Conservation (phyloP, 805 yeast genomes). For the Brettanomyces naardenensis region DNA sequence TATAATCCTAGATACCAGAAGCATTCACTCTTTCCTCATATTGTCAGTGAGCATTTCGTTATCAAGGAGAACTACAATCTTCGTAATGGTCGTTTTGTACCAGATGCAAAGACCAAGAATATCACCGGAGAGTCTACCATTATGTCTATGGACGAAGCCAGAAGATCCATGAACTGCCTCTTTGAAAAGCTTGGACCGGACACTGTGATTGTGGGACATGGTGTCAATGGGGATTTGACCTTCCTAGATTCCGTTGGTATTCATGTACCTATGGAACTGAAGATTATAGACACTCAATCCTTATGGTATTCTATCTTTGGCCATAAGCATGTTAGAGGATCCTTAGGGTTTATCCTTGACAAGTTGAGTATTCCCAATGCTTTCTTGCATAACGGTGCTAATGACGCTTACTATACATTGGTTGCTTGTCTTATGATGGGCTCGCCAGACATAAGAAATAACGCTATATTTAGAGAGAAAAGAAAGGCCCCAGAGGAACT, state of each 20-base stretch:
- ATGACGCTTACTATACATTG: slow-evolving; percentile 25
- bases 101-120: slow-evolving; percentile 20
- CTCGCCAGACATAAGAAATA: slow-evolving; percentile 20
- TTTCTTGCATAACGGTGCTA: slow-evolving; percentile 25
- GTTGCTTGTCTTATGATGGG: slow-evolving; percentile 20
- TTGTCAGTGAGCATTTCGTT: slow-evolving; percentile 21
- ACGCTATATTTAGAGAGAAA: slow-evolving; percentile 6
- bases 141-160: slow-evolving; percentile 11
- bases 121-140: slow-evolving; percentile 22
- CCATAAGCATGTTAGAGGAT: slow-evolving; percentile 9
- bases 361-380: slow-evolving; percentile 22
- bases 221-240: slow-evolving; percentile 19
- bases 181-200: slow-evolving; percentile 11
- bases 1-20: slow-evolving; percentile 24
- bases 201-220: slow-evolving; percentile 23
- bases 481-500: too few species aligned
- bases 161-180: slow-evolving; percentile 9
- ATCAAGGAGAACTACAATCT: slow-evolving; percentile 14
- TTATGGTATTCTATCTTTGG: slow-evolving; percentile 20
- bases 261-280: slow-evolving; percentile 11
- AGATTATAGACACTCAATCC: slow-evolving; percentile 22
- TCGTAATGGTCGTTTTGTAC: slow-evolving; percentile 20
- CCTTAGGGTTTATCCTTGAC: slow-evolving; percentile 19
- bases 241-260: slow-evolving; percentile 13
- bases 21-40: slow-evolving; percentile 23